Evolutionary conservation across 352 stramenopile genomes (phyloP).

Genomic region (Phytophthora niederhauseri): DNA sequence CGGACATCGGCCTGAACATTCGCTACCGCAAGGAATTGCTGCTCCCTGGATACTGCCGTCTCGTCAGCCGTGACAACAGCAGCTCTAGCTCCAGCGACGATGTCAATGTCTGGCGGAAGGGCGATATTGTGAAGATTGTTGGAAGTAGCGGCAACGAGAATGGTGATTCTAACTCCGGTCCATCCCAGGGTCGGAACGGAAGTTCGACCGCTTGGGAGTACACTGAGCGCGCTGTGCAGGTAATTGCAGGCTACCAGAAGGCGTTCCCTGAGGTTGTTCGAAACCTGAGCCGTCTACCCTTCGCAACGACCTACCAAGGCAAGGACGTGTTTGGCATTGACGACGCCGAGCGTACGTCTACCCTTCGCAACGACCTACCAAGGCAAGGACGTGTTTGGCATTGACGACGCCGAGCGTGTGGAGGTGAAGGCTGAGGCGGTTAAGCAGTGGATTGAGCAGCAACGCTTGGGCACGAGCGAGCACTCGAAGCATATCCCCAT

Average conservation of each 20-base stretch:
- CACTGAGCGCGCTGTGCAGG: slow-evolving; percentile 93
- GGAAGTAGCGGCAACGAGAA: slow-evolving; percentile 64
- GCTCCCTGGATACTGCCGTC: slow-evolving; percentile 94
- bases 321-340: slow-evolving; percentile 88
- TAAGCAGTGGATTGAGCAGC: slow-evolving; percentile 93
- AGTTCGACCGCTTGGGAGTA: slow-evolving; percentile 95
- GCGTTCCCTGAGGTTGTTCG: slow-evolving; percentile 95
- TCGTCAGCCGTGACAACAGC: slow-evolving; percentile 44
- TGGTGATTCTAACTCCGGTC: slow-evolving; percentile 3
- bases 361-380: slow-evolving; percentile 92
- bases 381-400: slow-evolving; percentile 89
- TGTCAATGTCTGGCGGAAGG: slow-evolving; percentile 85
- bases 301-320: slow-evolving; percentile 90
- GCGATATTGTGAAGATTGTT: slow-evolving; percentile 94
- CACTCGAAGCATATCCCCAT: slow-evolving; percentile 93
- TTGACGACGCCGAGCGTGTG: slow-evolving; percentile 55
- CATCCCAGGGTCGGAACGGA: slow-evolving; percentile 17
- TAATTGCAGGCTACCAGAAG: slow-evolving; percentile 94
- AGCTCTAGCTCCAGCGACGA: slow-evolving; percentile 23
- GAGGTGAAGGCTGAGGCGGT: slow-evolving; percentile 79
- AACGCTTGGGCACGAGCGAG: slow-evolving; percentile 86
- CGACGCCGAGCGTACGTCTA: slow-evolving; percentile 62
- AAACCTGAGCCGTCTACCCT: slow-evolving; percentile 86
- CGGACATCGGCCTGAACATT: slow-evolving; percentile 91
- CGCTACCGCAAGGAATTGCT: slow-evolving; percentile 84